Evolutionary conservation across 2,329 filamentous ascomycete genomes (phyloP), one percentile per base, ranked within the genome.

Genomic region (Trichoderma brevicompactum): DNA sequence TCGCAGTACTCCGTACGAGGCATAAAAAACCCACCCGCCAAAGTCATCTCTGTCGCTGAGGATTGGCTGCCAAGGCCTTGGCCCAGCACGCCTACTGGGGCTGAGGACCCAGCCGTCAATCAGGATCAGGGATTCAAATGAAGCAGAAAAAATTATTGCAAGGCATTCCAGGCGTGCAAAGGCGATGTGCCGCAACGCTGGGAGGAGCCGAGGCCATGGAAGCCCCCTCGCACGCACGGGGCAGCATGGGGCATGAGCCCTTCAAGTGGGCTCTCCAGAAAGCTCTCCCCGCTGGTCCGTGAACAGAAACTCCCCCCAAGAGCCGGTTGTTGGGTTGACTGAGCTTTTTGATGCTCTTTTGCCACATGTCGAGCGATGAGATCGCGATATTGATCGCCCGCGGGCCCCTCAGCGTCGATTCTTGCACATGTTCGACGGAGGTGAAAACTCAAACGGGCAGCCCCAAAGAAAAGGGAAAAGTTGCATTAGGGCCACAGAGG

Each of bases 181-280:
- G 23, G 23, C 23, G 23, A 28, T 50, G 52, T 64, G 53, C 61
- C 61, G 23, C 50, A 56, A 48, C 43, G 52, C 52, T 64, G 61
- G 61, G 61, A 64, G 50, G 41, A 64, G 61, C 61, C 50, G 61
- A 64, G 61, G 59, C 59, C 61, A 56, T 56, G 50, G 48, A 15
- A 19, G n/a, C n/a, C n/a, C 9, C 32, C 1, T 23, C 32, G 9
- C 28, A 12, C 36, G 61, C 61, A 64, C 52, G 52, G 61, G 40
- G 61, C 61, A 64, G 43, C 41, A 32, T 40, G 40, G 34, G 60
- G 60, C 46, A 10, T 48, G 9, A 32, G 60, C 49, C 49, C 49
- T 23, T 34, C 9, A 64, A 38, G 50, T 55, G 60, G 50, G 50
- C 23, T 64, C 23, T 64, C 32, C 19, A 15, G 34, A 28, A 64